Percentiles rank a stretch among this genome's conserved stretches.
phyloP scores from a whole-genome alignment of 2,329 filamentous ascomycete genomes.

The Aureobasidium mangrovei region DNA sequence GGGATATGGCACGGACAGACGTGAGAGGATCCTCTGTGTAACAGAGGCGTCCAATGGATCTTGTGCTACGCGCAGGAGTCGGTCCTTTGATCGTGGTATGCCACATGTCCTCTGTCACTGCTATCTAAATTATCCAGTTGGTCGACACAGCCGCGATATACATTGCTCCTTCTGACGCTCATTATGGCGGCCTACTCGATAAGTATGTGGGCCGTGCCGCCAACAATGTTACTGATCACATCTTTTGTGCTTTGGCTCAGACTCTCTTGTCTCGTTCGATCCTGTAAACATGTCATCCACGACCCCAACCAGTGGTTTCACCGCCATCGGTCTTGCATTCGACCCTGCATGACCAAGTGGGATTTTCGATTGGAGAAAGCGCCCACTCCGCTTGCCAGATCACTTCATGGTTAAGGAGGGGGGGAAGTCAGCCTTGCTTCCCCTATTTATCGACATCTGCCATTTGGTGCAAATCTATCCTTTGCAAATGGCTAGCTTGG shows the following conservation, averaged over 20 bases:
- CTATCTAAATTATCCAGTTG: background rate
- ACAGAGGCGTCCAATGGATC: background rate
- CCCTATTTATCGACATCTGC: background rate
- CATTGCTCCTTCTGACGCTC: background rate
- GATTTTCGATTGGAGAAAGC: background rate
- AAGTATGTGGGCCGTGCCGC: conserved; percentile 6
- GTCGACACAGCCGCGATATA: background rate
- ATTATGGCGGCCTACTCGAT: background rate
- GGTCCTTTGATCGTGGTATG: background rate
- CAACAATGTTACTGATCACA: conserved; percentile 10
- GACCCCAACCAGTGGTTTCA: conserved; percentile 9
- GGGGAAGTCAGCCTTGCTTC: conserved; percentile 4
- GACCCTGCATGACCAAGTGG: conserved; percentile 2
- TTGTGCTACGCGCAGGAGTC: background rate
- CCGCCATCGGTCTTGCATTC: conserved; percentile 1
- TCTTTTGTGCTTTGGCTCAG: background rate
- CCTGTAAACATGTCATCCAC: background rate
- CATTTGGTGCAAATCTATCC: background rate
- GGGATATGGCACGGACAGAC: conserved; percentile 1
- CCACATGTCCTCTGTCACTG: background rate
- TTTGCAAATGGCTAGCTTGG: background rate
- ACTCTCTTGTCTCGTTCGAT: background rate
- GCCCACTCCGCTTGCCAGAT: background rate
- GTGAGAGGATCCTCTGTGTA: background rate
- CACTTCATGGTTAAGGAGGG: background rate